Evolutionary conservation across 2,329 filamentous ascomycete genomes (phyloP), one percentile per base, ranked within the genome.

Genomic region (Fusarium algeriense): DNA sequence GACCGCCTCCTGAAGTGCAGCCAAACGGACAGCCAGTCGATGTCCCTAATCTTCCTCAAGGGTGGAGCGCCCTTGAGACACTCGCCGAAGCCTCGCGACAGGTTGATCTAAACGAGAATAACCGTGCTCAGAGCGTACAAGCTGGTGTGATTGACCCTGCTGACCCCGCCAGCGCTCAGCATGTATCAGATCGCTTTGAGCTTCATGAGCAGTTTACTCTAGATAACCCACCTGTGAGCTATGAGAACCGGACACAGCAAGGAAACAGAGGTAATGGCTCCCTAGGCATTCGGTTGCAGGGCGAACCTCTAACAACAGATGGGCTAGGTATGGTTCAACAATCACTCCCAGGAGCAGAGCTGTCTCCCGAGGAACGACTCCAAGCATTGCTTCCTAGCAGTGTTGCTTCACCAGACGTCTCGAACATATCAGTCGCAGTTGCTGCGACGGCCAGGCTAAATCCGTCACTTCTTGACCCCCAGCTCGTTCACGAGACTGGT

Each of bases 31-130:
- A 78, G 46, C 49, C 73, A 7, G 63, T 75, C 5, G 71, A 75
- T 32, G 60, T 77, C 10, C 71, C 66, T 48, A 81, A 83, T 26
- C 76, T 85, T 11, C 84, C 86, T 3, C 87, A 89, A 72, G 89
- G 90, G 71, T 93, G 94, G 86, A 94, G 93, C 67, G 93, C 93
- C 3, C 85, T 97, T 40, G 93, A 97, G 78, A 94, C 94, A 8
- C 85, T 97, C 26, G 94, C 94, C 35, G 94, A 97, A 81, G 94
- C 95, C 1, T 97, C 94, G 53, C 88, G 93, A 54, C 93, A 93
- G 79, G 89, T 96, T 63, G 92, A 92, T 73, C 84, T 90, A 19
- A 88, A 85, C 65, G 87, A 90, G 75, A 90, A 89, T 76, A 87
- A 85, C 56, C 87, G 88, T 73, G 84, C 84, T 61, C 81, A 87